Evolutionary conservation across 2,329 filamentous ascomycete species (phyloP).

Genomic region (Ampelomyces quisqualis): DNA sequence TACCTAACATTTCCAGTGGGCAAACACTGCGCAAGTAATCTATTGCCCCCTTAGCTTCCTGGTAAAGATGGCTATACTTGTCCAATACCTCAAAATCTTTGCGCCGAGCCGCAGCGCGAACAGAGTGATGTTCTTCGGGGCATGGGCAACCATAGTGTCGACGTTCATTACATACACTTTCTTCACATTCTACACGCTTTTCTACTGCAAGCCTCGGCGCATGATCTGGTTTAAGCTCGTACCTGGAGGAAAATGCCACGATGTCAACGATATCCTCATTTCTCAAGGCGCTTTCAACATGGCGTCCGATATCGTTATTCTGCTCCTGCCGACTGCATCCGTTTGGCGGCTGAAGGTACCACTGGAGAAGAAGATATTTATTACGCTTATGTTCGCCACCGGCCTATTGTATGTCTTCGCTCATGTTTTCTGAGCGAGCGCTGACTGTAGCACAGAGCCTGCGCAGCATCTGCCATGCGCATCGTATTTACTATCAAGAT

Average conservation of each 20-base stretch:
- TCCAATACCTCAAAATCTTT: slow-evolving; percentile 33
- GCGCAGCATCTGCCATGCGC: slow-evolving; percentile 29
- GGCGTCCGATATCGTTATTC: slow-evolving; percentile 27
- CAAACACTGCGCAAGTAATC: slow-evolving; percentile 26
- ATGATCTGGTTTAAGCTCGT: slow-evolving; percentile 31
- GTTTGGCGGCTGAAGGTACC: slow-evolving; percentile 29
- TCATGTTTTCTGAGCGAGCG: background rate
- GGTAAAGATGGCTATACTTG: slow-evolving; percentile 31
- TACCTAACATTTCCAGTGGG: slow-evolving; percentile 18
- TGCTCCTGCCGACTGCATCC: slow-evolving; percentile 25
- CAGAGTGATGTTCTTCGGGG: slow-evolving; percentile 27
- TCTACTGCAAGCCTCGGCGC: slow-evolving; percentile 26
- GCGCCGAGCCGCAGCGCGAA: slow-evolving; percentile 23
- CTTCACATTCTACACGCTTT: slow-evolving; percentile 30
- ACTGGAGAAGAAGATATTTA: slow-evolving; percentile 24
- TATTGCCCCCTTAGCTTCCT: slow-evolving; percentile 32
- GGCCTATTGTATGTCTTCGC: slow-evolving; percentile 26
- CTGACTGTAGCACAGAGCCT: slow-evolving; percentile 18
- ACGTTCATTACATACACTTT: slow-evolving; percentile 27
- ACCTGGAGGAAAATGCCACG: slow-evolving; percentile 23
- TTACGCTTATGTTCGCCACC: slow-evolving; percentile 27
- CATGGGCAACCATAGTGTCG: slow-evolving; percentile 21
- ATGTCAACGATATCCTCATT: slow-evolving; percentile 27
- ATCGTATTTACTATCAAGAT: slow-evolving; percentile 31
- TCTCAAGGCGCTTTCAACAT: slow-evolving; percentile 29